Evolutionary conservation across 2,329 filamentous ascomycete species (phyloP), one percentile per base, ranked within the genome.

Genomic region (Ceratocystis papillata): DNA sequence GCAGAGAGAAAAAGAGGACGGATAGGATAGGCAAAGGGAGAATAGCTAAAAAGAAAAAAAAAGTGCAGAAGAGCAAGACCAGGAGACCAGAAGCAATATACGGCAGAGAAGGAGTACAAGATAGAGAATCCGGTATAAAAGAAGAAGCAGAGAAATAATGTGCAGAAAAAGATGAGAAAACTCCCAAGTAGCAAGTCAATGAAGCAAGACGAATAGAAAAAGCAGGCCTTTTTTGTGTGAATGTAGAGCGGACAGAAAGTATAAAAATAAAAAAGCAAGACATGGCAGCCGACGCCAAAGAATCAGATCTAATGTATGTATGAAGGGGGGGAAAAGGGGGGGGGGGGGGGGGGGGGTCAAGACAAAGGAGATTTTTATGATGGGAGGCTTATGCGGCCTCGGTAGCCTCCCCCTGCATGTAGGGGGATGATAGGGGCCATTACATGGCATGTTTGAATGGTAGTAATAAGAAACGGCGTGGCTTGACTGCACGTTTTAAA

Each of bases 101-200:
- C 61, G 28, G 37, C 25, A 55, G 57, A 64, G 63, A 59, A 57
- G 17, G 17, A 63, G 57, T 20, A 59, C 37, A 28, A 33, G 59
- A 33, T 25, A 61, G 12, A n/a, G 17, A 55, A 37, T 20, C 33
- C 48, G 44, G 59, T 59, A 48, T 65, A 63, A 30, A 48, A 62
- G 33, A 62, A 48, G n/a, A 28, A 41, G 46, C 55, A 53, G 68
- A 37, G 60, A 66, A 61, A 61, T 50, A 62, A 67, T 64, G 45
- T 64, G 64, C n/a, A 65, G 55, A 28, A 57, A 62, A 45, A 62
- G 62, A 63, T 44, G 28, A 59, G 6, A 33, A 37, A 10, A 59
- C 48, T 53, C 22, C 10, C 10, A 41, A 12, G 48, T 8, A 17
- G 48, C 17, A n/a, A 50, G n/a, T 10, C 55, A 20, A 25, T 10